These are phyloP conservation scores for Pseudogymnoascus sp. DNA, from an alignment of 2,329 filamentous ascomycete species.

Conservation along the genomic window DNA sequence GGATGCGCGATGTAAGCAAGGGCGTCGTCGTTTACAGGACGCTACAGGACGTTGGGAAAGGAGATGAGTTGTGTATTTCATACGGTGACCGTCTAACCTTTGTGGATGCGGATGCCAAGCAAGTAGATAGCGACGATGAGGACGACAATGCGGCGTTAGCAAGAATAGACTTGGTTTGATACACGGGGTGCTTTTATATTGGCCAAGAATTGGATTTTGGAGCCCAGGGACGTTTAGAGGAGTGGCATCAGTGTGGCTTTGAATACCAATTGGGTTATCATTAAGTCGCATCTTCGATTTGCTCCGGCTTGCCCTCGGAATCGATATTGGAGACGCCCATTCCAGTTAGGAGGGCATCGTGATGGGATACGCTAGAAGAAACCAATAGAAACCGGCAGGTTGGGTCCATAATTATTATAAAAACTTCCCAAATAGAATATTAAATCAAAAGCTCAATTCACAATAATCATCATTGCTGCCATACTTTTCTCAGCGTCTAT, in stretches of 20 bases:
- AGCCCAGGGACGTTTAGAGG: not conserved
- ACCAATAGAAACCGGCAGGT: not conserved
- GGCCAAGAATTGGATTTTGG: not conserved
- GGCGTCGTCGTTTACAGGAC: constrained; percentile 41
- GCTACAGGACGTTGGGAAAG: constrained; percentile 39
- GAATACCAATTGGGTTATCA: not conserved
- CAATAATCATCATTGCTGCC: not conserved
- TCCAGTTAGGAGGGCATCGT: not conserved
- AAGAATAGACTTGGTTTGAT: constrained; percentile 23
- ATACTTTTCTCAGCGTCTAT: not conserved
- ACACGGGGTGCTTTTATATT: not conserved
- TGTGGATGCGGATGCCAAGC: constrained; percentile 27
- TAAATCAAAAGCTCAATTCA: not conserved
- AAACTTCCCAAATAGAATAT: not conserved
- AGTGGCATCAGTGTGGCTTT: not conserved
- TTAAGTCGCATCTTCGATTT: not conserved
- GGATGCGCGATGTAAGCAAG: constrained; percentile 40
- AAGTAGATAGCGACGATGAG: constrained; percentile 18
- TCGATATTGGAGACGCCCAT: not conserved
- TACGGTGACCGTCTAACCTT: constrained; percentile 31
- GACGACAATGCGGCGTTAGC: constrained; percentile 25
- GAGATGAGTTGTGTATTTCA: constrained; percentile 45
- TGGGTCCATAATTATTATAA: not conserved
- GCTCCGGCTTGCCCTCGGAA: not conserved
- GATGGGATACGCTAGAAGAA: not conserved